Conservation (phyloP, 148 eudicot genomes). For the Chenopodium suecicum region DNA sequence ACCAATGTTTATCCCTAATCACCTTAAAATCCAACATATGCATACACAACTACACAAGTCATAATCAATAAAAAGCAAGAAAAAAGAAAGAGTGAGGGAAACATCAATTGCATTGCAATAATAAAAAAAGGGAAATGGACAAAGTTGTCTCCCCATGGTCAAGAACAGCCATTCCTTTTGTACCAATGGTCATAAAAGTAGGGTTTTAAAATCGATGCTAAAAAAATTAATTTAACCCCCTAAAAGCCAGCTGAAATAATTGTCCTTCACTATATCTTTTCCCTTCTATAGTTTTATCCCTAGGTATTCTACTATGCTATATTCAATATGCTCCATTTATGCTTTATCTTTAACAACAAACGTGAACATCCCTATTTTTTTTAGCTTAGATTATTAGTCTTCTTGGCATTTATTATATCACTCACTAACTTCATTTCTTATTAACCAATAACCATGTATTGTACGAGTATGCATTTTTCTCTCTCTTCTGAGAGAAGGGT, state of each 20-base stretch:
- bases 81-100: neutral
- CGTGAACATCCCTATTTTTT: too few relatives aligned
- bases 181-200: conserved; percentile 26
- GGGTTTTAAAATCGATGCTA: conserved; percentile 16
- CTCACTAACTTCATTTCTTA: neutral
- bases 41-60: too few relatives aligned
- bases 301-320: conserved; percentile 13
- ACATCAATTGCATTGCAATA: too few relatives aligned
- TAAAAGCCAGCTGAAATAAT: conserved; percentile 13
- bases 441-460: too few relatives aligned
- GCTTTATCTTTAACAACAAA: conserved; percentile 1
- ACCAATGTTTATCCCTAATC: neutral
- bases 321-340: neutral
- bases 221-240: neutral
- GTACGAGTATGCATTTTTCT: neutral
- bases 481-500: neutral
- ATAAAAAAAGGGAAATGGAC: neutral
- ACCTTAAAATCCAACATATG: neutral
- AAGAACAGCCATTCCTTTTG: neutral
- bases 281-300: neutral
- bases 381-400: neutral
- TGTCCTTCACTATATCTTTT: neutral
- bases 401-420: neutral
- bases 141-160: neutral
- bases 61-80: too few relatives aligned